phyloP scores from a whole-genome alignment of 1,284 basidiomycete genomes.

The Limonomyces culmigenus region DNA sequence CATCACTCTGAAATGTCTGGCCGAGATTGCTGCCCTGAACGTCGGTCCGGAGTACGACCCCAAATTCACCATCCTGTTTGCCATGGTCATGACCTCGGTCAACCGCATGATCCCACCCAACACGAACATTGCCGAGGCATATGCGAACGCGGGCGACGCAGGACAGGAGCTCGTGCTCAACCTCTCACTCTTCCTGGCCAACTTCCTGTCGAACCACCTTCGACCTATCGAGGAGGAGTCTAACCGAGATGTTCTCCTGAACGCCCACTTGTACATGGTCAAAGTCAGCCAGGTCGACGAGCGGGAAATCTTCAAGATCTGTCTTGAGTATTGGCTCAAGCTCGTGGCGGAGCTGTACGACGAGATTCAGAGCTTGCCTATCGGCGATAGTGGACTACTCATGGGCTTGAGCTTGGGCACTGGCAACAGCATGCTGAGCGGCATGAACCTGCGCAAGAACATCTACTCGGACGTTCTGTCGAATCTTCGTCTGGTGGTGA shows the following conservation, averaged over 20 bases:
- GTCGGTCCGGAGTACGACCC: constrained; percentile 98
- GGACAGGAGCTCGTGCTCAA: constrained; percentile 97
- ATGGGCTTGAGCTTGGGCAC: constrained; percentile 80
- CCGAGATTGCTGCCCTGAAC: constrained; percentile 90
- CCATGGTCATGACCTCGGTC: constrained; percentile 94
- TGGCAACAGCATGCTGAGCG: constrained; percentile 50
- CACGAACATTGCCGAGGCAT: constrained; percentile 89
- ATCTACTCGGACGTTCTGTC: constrained; percentile 91
- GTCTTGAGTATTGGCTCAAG: constrained; percentile 97
- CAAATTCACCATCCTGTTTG: constrained; percentile 96
- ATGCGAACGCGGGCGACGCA: constrained; percentile 78
- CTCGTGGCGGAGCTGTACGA: constrained; percentile 98
- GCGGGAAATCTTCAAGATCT: constrained; percentile 98
- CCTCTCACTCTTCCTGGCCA: constrained; percentile 90
- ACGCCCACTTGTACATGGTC: constrained; percentile 97
- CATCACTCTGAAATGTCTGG: constrained; percentile 91
- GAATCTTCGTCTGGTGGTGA: constrained; percentile 90
- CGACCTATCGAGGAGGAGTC: constrained; percentile 84
- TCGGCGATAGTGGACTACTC: constrained; percentile 84
- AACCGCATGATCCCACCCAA: constrained; percentile 97
- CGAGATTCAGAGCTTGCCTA: constrained; percentile 85
- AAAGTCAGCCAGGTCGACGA: constrained; percentile 98
- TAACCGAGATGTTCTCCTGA: constrained; percentile 87
- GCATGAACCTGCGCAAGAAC: constrained; percentile 78
- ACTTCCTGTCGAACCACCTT: constrained; percentile 88